These are phyloP conservation scores for Wickerhamomyces sp. DNA, from an alignment of 1,139 yeast species.

Conservation along the genomic window DNA sequence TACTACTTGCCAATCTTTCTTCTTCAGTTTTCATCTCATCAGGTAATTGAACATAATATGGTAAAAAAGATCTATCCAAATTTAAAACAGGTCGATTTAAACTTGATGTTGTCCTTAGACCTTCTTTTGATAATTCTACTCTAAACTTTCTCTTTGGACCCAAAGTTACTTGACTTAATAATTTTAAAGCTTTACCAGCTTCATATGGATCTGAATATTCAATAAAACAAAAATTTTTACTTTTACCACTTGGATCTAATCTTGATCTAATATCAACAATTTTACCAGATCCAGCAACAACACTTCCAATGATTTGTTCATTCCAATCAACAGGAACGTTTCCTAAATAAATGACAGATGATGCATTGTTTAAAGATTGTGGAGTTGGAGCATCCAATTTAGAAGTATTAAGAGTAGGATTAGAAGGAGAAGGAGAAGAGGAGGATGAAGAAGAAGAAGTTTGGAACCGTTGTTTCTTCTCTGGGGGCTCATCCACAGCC, in stretches of 20 bases:
- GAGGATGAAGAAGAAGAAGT: too few species aligned
- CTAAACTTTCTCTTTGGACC: constrained; percentile 43
- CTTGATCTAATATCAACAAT: constrained; percentile 60
- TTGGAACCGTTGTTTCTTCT: background rate
- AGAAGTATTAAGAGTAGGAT: background rate
- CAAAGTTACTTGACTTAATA: constrained; percentile 41
- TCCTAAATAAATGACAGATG: constrained; percentile 51
- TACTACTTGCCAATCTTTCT: too few species aligned
- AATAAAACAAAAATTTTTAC: constrained; percentile 61
- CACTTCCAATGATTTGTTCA: constrained; percentile 47
- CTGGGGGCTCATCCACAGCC: background rate
- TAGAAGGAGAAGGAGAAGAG: too few species aligned
- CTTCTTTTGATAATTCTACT: constrained; percentile 60
- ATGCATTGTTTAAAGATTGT: constrained; percentile 6
- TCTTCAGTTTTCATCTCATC: constrained; percentile 34
- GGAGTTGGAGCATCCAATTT: background rate
- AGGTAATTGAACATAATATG: constrained; percentile 52
- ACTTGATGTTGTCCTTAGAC: constrained; percentile 37
- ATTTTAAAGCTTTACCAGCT: constrained; percentile 43
- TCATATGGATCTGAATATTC: constrained; percentile 50
- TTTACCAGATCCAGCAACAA: constrained; percentile 61
- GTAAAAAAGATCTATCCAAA: constrained; percentile 41
- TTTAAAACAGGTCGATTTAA: constrained; percentile 38
- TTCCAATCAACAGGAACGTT: constrained; percentile 64
- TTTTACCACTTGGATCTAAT: constrained; percentile 56